These are phyloP conservation scores for Fonsecaea pugnacius DNA, from an alignment of 2,329 filamentous ascomycete species.

Conservation along the genomic window DNA sequence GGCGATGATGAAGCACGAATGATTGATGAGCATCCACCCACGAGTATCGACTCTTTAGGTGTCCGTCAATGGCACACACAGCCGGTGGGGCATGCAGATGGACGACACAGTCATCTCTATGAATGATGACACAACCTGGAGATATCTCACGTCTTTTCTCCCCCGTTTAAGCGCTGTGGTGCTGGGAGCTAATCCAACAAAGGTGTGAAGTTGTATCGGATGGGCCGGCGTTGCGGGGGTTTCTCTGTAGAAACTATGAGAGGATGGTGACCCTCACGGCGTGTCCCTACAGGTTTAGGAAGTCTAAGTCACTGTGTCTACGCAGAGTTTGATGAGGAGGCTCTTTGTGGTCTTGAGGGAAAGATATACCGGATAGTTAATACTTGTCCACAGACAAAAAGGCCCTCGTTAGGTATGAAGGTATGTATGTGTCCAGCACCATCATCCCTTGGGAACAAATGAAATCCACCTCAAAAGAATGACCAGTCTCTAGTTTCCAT, in stretches of 20 bases:
- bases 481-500: slow-evolving; percentile 18
- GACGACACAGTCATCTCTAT: neutral
- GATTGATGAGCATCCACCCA: neutral
- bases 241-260: neutral
- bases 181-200: neutral
- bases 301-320: neutral
- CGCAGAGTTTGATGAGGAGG: neutral
- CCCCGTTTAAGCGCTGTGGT: neutral
- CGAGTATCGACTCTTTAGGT: neutral
- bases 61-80: neutral
- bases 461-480: slow-evolving; percentile 32
- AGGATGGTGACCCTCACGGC: neutral
- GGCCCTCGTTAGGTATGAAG: slow-evolving; percentile 8
- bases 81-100: neutral
- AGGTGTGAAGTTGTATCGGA: neutral
- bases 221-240: neutral
- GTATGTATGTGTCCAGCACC: slow-evolving; percentile 5
- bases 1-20: neutral
- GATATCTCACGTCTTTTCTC: neutral
- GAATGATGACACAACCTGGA: neutral
- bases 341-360: neutral
- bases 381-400: neutral
- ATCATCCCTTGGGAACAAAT: slow-evolving; percentile 25
- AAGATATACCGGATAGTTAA: neutral
- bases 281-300: neutral